Percentiles rank a stretch among this genome's conserved stretches.
Conservation (phyloP, 257 asterid species). For the Catharanthus roseus region DNA sequence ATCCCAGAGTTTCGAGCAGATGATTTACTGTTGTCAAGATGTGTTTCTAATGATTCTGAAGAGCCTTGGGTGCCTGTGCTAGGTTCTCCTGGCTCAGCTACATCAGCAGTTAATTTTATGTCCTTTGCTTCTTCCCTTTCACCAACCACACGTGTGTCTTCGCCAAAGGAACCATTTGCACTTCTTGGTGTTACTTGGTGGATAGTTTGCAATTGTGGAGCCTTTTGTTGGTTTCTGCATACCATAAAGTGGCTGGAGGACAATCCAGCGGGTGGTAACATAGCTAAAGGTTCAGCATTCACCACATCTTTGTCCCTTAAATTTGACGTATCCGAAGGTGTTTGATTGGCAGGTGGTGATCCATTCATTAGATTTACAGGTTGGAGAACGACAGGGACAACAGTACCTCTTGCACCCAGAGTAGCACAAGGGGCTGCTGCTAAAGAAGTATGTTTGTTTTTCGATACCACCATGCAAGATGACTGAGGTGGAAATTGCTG, state of each 20-base stretch:
- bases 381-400: constrained; percentile 17
- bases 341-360: constrained; percentile 17
- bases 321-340: constrained; percentile 18
- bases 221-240: constrained; percentile 19
- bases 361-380: constrained; percentile 13
- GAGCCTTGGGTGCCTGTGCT: constrained; percentile 32
- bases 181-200: constrained; percentile 30
- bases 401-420: constrained; percentile 46
- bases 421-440: constrained; percentile 38
- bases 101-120: constrained; percentile 26
- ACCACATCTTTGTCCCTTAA: constrained; percentile 17
- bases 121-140: constrained; percentile 33
- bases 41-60: constrained; percentile 40
- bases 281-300: constrained; percentile 21
- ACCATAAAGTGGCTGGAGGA: constrained; percentile 40
- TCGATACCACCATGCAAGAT: constrained; percentile 27
- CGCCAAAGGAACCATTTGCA: constrained; percentile 22
- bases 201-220: constrained; percentile 27
- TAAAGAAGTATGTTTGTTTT: constrained; percentile 31
- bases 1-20: constrained; percentile 27
- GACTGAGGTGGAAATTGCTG: constrained; percentile 20
- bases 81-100: constrained; percentile 21
- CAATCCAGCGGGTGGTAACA: constrained; percentile 20
- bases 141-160: constrained; percentile 18
- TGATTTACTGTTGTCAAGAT: constrained; percentile 29